Conservation (phyloP, 2,329 filamentous ascomycete genomes). For the Pyrenochaeta sp. region DNA sequence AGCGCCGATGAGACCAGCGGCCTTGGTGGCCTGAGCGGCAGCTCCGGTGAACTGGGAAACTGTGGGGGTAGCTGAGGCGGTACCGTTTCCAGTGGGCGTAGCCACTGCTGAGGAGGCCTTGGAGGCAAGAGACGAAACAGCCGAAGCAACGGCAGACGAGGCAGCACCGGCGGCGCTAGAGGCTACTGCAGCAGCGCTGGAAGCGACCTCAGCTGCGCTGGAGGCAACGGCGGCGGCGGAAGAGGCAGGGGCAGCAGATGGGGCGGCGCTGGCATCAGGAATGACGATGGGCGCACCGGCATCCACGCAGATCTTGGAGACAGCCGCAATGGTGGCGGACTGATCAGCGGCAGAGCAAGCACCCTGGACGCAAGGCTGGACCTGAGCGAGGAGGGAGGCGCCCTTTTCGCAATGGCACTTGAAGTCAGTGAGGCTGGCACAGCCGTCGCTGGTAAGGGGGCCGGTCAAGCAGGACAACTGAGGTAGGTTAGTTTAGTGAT, state of each 20-base stretch:
- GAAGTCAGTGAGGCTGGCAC: constrained; percentile 58
- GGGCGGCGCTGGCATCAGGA: constrained; percentile 22
- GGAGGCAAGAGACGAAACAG: constrained; percentile 17
- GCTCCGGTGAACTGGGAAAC: constrained; percentile 44
- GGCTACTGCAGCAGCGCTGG: constrained; percentile 6
- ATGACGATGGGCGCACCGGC: constrained; percentile 42
- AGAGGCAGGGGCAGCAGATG: constrained; percentile 9
- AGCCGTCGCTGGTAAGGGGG: constrained; percentile 55
- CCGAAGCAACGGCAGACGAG: constrained; percentile 13
- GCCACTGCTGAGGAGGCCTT: constrained; percentile 16
- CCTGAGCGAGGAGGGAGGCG: constrained; percentile 47
- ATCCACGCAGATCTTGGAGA: constrained; percentile 42
- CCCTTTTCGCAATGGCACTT: constrained; percentile 54
- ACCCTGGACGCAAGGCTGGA: constrained; percentile 58
- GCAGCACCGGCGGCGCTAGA: constrained; percentile 4
- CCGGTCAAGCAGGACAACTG: constrained; percentile 58
- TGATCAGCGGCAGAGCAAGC: constrained; percentile 53
- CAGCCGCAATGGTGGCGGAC: constrained; percentile 36
- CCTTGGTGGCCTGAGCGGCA: constrained; percentile 44
- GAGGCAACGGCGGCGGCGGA: constrained; percentile 5
- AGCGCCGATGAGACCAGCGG: constrained; percentile 44
- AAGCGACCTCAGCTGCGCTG: constrained; percentile 11
- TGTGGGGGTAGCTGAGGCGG: constrained; percentile 16
- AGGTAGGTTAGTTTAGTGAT: constrained; percentile 23
- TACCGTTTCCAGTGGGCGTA: constrained; percentile 9